These are phyloP conservation scores for Torulaspora quercuum DNA, from an alignment of 805 yeast genomes.

Conservation along the genomic window DNA sequence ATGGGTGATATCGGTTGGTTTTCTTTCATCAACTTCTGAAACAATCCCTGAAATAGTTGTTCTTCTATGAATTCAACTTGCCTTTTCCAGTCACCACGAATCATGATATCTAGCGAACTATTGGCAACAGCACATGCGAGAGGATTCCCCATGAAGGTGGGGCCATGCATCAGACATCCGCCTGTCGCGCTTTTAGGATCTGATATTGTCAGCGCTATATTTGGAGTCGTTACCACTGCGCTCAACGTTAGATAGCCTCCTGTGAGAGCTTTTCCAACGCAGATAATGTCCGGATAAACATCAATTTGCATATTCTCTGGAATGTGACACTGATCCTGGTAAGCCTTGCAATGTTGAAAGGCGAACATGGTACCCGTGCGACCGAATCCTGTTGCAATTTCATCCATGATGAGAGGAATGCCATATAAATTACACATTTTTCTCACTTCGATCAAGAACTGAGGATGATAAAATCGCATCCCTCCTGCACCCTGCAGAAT, in stretches of 20 bases:
- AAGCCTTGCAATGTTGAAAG: conserved; percentile 32
- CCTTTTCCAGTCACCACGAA: conserved; percentile 24
- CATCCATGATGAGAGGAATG: conserved; percentile 39
- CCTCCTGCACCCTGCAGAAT: conserved; percentile 43
- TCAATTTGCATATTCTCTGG: conserved; percentile 16
- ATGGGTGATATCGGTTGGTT: conserved; percentile 7
- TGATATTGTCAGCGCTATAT: conserved; percentile 23
- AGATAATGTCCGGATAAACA: conserved; percentile 29
- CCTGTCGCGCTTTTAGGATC: conserved; percentile 20
- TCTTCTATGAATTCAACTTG: conserved; percentile 23
- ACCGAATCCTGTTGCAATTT: conserved; percentile 40
- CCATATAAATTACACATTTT: conserved; percentile 35
- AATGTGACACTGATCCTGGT: conserved; percentile 16
- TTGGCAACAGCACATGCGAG: conserved; percentile 30
- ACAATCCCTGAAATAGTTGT: conserved; percentile 20
- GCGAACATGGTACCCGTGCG: conserved; percentile 40
- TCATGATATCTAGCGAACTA: conserved; percentile 24
- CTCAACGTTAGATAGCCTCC: conserved; percentile 32
- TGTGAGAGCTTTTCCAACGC: conserved; percentile 30
- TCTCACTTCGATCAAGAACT: conserved; percentile 35
- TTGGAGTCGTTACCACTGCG: conserved; percentile 24
- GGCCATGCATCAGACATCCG: conserved; percentile 34
- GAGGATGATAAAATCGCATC: conserved; percentile 36
- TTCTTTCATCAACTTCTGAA: conserved; percentile 11
- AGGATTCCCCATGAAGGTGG: conserved; percentile 34